Evolutionary conservation across 352 stramenopile genomes (phyloP), one percentile per base, ranked within the genome.

Genomic region (Pilasporangium apinafurcum): DNA sequence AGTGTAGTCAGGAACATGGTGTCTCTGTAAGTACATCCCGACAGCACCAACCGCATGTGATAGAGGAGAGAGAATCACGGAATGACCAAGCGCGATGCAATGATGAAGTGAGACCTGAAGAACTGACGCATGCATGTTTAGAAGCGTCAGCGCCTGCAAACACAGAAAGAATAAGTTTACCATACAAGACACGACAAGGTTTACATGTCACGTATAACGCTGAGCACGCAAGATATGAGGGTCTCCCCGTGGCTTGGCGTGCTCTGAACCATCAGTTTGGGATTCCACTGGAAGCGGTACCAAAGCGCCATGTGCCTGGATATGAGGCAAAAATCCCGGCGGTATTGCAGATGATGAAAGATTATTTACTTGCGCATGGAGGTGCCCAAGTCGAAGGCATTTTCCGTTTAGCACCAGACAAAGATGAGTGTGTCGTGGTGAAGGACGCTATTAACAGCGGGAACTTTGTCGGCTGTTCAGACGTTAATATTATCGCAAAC

Each of bases 401-500:
- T n/a, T 94, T 94, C 31, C 74, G 82, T 4, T 26, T 94, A 14
- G 73, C 82, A 7, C 79, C 82, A 0, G 77, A 87, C 48, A 80
- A 85, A 36, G 57, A 54, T 4, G 59, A 74, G 44, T 91, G 74
- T 39, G 46, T 34, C 12, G 40, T 44, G 14, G 66, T 78, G 8
- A 93, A 93, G 39, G 45, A 65, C 12, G 45, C 71, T 12, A 85
- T 93, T 41, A 89, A 93, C 50, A 59, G 80, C 21, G 79, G 77
- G 0, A 62, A 51, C 1, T 88, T 83, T 24, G 60, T 48, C 9
- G 66, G 64, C 21, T 88, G 74, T 55, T 48, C 48, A 3, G 77
- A 94, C 44, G 65, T 89, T 3, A 73, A 94, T 51, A 80, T 92
- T 24, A 58, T 90, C 17, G 75, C 82, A 4, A 91, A 83, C 17